These are phyloP conservation scores for Phylloporus scabripes DNA, from an alignment of 768 basidiomycete genomes.

Conservation along the genomic window DNA sequence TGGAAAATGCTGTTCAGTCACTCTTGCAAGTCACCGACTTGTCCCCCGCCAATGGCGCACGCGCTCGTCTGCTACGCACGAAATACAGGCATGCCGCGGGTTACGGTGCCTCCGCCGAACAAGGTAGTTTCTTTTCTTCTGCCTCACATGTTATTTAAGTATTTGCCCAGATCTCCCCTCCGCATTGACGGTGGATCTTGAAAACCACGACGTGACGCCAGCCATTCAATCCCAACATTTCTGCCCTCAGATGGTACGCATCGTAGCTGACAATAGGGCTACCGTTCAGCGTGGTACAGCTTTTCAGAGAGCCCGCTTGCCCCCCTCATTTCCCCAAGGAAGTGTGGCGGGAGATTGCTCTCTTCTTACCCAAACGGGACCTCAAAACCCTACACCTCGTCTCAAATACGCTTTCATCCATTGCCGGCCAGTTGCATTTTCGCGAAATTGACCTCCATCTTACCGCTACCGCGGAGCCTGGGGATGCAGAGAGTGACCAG, in stretches of 20 bases:
- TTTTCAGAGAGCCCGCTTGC: no score
- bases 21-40: conserved; percentile 55
- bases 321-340: conserved; percentile 60
- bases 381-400: conserved; percentile 59
- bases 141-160: no score
- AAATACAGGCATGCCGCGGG: conserved; percentile 57
- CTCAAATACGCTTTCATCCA: conserved; percentile 60
- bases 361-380: conserved; percentile 59
- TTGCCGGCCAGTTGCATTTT: conserved; percentile 65
- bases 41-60: conserved; percentile 46
- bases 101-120: conserved; percentile 56
- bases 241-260: conserved; percentile 56
- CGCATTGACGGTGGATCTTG: conserved; percentile 57
- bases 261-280: no score
- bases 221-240: conserved; percentile 50
- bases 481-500: no score
- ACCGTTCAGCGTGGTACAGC: no score
- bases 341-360: conserved; percentile 67
- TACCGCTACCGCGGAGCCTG: conserved; percentile 32
- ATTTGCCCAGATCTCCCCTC: conserved; percentile 53
- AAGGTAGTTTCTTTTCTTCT: conserved; percentile 39
- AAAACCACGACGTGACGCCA: conserved; percentile 61
- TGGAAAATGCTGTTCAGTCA: conserved; percentile 73
- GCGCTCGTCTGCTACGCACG: conserved; percentile 62
- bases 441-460: conserved; percentile 61